A percentile compares a stretch with the other conserved stretches of the same genome.
These are phyloP conservation scores for Plasmodium ovale DNA, from an alignment of 169 alveolate genomes.

Conservation along the genomic window DNA sequence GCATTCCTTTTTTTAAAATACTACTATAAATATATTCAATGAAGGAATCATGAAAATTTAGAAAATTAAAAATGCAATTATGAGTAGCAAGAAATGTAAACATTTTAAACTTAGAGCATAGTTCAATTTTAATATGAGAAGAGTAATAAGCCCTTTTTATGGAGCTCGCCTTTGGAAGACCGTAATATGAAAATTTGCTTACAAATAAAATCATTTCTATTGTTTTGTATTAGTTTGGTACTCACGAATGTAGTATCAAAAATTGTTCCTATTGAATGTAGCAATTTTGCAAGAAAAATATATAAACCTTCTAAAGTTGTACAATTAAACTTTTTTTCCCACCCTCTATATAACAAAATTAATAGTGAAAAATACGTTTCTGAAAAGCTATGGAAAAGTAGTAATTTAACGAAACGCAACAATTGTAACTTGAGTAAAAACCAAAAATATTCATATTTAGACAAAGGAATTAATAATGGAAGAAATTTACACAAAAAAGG, in stretches of 20 bases:
- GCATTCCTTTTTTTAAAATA: background rate
- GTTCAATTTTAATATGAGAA: background rate
- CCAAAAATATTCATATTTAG: background rate
- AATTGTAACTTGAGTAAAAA: background rate
- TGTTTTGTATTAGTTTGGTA: conserved; percentile 2
- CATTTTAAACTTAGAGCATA: background rate
- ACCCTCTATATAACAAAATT: background rate
- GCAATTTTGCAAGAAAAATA: background rate
- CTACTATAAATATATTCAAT: background rate
- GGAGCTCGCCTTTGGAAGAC: background rate
- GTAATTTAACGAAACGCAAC: background rate
- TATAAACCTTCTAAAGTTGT: background rate
- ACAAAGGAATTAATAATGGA: background rate
- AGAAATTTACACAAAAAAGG: conserved; percentile 3
- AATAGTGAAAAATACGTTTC: background rate
- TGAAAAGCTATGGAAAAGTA: background rate
- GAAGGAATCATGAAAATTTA: background rate
- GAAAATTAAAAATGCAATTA: background rate
- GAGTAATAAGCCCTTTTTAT: background rate
- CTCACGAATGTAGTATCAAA: background rate
- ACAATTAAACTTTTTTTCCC: background rate
- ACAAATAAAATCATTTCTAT: conserved; percentile 3
- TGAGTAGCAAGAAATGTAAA: background rate
- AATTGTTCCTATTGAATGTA: conserved; percentile 8
- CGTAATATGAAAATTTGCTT: conserved; percentile 26